These are phyloP conservation scores for Dujonia santamariae DNA, from an alignment of 1,139 yeast genomes.

Conservation along the genomic window DNA sequence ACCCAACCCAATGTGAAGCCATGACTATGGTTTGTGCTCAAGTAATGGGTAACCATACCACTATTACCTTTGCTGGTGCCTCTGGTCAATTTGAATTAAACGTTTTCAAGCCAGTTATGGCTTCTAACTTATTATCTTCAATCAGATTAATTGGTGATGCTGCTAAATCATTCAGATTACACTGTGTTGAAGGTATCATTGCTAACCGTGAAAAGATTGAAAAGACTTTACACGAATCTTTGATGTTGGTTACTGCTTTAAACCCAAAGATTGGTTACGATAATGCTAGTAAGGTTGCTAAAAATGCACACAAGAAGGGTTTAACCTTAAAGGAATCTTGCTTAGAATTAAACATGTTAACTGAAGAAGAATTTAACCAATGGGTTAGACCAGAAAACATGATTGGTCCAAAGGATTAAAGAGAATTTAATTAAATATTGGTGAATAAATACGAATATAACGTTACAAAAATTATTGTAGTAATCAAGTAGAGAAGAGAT, in stretches of 20 bases:
- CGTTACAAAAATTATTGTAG: too few relatives aligned
- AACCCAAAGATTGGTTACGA: slow-evolving; percentile 99
- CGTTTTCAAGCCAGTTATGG: slow-evolving; percentile 96
- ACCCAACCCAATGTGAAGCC: slow-evolving; percentile 99
- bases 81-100: slow-evolving; percentile 98
- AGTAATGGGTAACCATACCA: slow-evolving; percentile 93
- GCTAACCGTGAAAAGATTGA: slow-evolving; percentile 88
- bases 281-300: slow-evolving; percentile 94
- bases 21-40: slow-evolving; percentile 97
- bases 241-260: slow-evolving; percentile 97
- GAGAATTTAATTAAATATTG: too few relatives aligned
- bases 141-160: slow-evolving; percentile 90
- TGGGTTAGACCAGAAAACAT: slow-evolving; percentile 98
- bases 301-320: slow-evolving; percentile 98
- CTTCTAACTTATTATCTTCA: slow-evolving; percentile 83
- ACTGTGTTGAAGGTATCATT: slow-evolving; percentile 91
- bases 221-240: slow-evolving; percentile 86
- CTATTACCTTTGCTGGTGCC: slow-evolving; percentile 96
- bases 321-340: slow-evolving; percentile 93
- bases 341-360: slow-evolving; percentile 80
- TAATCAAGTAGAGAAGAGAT: too few relatives aligned
- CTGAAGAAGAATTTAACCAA: slow-evolving; percentile 82
- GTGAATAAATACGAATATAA: not conserved
- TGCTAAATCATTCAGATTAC: slow-evolving; percentile 78
- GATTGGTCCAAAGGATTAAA: slow-evolving; percentile 80